Percentiles rank a stretch among this genome's conserved stretches.
Conservation (phyloP, 352 stramenopile genomes). For the Plasmopara viticola region DNA sequence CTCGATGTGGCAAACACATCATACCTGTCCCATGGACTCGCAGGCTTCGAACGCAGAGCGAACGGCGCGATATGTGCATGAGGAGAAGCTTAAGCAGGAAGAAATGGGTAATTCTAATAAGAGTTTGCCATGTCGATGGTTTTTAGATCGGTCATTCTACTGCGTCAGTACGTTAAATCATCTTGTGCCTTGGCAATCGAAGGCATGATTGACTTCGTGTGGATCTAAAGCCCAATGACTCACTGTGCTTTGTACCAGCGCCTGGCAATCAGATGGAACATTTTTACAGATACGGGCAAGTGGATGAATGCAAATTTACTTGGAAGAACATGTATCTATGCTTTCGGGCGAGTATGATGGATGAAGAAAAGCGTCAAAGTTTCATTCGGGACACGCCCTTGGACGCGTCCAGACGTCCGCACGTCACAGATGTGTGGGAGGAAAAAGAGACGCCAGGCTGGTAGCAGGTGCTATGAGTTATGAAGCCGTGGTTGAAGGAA, state of each 20-base stretch:
- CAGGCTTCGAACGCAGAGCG: constrained; percentile 41
- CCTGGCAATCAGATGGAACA: constrained; percentile 76
- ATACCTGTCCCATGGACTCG: no score
- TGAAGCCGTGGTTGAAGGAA: background rate
- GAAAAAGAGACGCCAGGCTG: constrained; percentile 64
- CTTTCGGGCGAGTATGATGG: constrained; percentile 73
- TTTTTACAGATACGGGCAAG: constrained; percentile 65
- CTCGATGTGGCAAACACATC: constrained; percentile 1
- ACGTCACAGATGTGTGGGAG: constrained; percentile 57
- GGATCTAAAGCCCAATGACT: background rate
- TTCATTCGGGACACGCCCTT: constrained; percentile 67
- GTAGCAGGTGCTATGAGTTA: constrained; percentile 22
- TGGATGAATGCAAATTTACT: constrained; percentile 75
- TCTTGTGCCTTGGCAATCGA: background rate
- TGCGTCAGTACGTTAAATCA: constrained; percentile 71
- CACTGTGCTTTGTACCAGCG: constrained; percentile 24
- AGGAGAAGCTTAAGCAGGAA: constrained; percentile 27
- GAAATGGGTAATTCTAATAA: constrained; percentile 32
- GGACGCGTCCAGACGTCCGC: constrained; percentile 43
- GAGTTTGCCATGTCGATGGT: constrained; percentile 67
- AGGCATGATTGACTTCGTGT: no score
- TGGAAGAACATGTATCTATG: constrained; percentile 81
- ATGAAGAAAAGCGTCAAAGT: constrained; percentile 58
- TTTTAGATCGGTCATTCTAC: constrained; percentile 73
- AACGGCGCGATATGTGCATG: constrained; percentile 59